These are phyloP conservation scores for Umbilicus rupestris DNA, from an alignment of 164 flowering plant species.

Conservation along the genomic window DNA sequence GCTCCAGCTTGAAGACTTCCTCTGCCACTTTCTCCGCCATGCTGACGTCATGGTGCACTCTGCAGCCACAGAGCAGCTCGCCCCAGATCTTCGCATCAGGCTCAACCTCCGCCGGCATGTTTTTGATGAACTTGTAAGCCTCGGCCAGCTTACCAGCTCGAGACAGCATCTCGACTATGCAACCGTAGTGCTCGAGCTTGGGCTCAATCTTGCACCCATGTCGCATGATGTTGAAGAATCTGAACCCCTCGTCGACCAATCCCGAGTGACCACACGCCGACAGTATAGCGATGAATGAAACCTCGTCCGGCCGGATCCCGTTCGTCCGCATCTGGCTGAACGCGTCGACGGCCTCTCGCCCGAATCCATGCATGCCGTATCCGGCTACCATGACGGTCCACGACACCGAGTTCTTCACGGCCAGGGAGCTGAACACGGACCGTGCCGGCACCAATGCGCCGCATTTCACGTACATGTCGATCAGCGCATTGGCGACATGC, in stretches of 20 bases:
- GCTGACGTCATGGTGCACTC: conserved; percentile 41
- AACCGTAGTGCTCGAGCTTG: conserved; percentile 49
- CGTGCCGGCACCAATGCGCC: conserved; percentile 37
- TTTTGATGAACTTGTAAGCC: conserved; percentile 43
- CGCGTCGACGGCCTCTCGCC: conserved; percentile 38
- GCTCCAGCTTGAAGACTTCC: conserved; percentile 44
- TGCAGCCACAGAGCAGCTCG: conserved; percentile 49
- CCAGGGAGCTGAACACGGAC: conserved; percentile 35
- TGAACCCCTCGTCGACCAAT: conserved; percentile 44
- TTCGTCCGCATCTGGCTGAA: conserved; percentile 39
- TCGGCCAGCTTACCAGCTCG: conserved; percentile 38
- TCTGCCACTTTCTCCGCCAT: conserved; percentile 71
- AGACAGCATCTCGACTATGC: conserved; percentile 57
- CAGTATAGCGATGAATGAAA: conserved; percentile 42
- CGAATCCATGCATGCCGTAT: conserved; percentile 60
- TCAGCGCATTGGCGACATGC: conserved; percentile 46
- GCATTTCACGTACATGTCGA: conserved; percentile 64
- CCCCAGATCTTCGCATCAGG: conserved; percentile 67
- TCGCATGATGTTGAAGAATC: conserved; percentile 40
- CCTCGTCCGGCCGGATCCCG: conserved; percentile 40
- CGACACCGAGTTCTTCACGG: conserved; percentile 36
- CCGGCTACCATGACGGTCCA: conserved; percentile 73
- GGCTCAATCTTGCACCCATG: conserved; percentile 41
- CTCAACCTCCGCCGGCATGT: conserved; percentile 40
- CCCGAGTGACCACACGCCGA: conserved; percentile 70